phyloP scores from a whole-genome alignment of 2,329 filamentous ascomycete genomes.

The Botrytis squamosa region DNA sequence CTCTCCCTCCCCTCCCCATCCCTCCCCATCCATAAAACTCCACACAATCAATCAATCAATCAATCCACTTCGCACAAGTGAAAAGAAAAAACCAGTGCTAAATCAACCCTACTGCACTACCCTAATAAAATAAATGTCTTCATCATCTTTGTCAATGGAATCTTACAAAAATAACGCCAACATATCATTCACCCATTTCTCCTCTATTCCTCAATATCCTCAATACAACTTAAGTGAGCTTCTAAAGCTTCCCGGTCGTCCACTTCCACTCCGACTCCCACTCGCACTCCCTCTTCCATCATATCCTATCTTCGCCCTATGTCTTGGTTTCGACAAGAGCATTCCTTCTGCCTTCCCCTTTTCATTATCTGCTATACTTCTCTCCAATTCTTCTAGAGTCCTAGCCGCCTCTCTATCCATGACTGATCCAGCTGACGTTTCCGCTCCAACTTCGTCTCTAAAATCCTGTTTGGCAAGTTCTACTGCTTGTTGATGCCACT shows the following conservation, averaged over 20 bases:
- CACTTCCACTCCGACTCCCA: conserved; percentile 19
- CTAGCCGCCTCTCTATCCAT: conserved; percentile 29
- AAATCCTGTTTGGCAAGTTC: conserved; percentile 42
- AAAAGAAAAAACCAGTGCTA: neutral
- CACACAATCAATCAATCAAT: neutral
- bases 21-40: neutral
- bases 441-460: conserved; percentile 38
- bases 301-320: conserved; percentile 27
- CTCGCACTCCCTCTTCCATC: conserved; percentile 30
- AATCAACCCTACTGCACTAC: neutral
- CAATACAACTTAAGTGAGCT: conserved; percentile 26
- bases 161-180: neutral
- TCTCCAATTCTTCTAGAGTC: conserved; percentile 34
- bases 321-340: conserved; percentile 31
- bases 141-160: neutral
- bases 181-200: neutral
- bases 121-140: neutral
- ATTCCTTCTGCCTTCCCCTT: conserved; percentile 32
- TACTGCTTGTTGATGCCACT: conserved; percentile 58
- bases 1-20: neutral
- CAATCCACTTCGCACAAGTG: neutral
- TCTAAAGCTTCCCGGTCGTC: conserved; percentile 23
- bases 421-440: conserved; percentile 31
- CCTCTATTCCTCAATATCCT: neutral
- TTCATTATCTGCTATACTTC: conserved; percentile 34